Conservation (phyloP, 208 protist genomes). For the Borovskyia barvae region DNA sequence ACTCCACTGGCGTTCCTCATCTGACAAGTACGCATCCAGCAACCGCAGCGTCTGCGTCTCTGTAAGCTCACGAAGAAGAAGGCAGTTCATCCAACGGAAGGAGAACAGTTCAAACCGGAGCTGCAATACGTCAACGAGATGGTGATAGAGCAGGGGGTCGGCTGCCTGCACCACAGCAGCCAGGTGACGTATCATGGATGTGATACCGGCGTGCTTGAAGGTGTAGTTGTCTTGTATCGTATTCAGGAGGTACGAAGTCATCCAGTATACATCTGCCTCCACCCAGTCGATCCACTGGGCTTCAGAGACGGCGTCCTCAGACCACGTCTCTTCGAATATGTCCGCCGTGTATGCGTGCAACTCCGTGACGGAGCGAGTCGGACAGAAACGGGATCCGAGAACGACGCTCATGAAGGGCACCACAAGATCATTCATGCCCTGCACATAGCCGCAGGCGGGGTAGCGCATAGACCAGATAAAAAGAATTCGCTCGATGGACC, state of each 20-base stretch:
- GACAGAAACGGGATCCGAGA: constrained; percentile 50
- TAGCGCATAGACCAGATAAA: constrained; percentile 93
- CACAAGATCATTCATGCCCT: constrained; percentile 94
- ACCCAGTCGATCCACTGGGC: constrained; percentile 60
- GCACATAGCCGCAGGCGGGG: constrained; percentile 93
- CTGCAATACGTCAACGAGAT: constrained; percentile 48
- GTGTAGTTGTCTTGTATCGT: constrained; percentile 91
- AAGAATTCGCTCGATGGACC: constrained; percentile 85
- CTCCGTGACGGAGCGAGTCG: constrained; percentile 44
- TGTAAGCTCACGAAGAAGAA: constrained; percentile 88
- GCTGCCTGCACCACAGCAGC: constrained; percentile 62
- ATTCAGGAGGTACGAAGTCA: constrained; percentile 82
- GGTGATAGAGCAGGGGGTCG: constrained; percentile 52
- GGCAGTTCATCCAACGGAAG: constrained; percentile 93
- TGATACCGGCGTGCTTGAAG: constrained; percentile 85
- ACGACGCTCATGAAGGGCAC: constrained; percentile 91
- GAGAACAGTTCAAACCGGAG: constrained; percentile 82
- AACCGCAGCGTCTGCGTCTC: constrained; percentile 74
- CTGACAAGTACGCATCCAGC: constrained; percentile 89
- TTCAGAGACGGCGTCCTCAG: constrained; percentile 29
- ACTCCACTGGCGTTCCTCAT: constrained; percentile 62
- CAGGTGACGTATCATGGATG: constrained; percentile 85
- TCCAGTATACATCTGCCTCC: constrained; percentile 93
- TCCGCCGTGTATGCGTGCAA: constrained; percentile 36
- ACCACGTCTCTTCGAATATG: constrained; percentile 37